Evolutionary conservation across 31 red algal species (phyloP), one percentile per base, ranked within the genome.

Genomic region (Asparagopsis taxiformis): DNA sequence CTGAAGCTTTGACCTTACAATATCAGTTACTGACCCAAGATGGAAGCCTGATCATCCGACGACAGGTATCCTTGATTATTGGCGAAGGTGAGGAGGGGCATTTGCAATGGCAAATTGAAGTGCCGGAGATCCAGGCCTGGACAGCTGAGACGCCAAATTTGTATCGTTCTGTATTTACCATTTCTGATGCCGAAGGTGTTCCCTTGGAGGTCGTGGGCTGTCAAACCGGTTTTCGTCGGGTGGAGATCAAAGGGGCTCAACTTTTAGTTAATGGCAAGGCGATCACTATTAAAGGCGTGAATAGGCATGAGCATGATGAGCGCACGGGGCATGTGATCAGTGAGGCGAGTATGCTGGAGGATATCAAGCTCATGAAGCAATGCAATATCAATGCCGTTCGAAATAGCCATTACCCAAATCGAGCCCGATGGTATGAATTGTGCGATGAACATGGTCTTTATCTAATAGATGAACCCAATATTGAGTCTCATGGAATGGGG

Each of bases 301-400:
- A 77, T 64, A 63, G 72, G 9, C 72, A 77, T 49, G 72, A 77
- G 6, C 60, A 69, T 51, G 15, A 77, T 49, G 30, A 7, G 13
- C 6, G 8, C 36, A 77, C 11, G 7, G 72, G 72, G 23, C 10
- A 77, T 8, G 62, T 49, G 25, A 8, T 30, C 10, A 35, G 13
- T 8, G 9, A 19, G 8, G 72, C 72, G 16, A n/a, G n/a, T 24
- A 23, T 77, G 49, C 20, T 8, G 8, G 62, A 9, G 7, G 72
- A 77, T 15, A 8, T 77, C 10, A 17, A 10, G 13, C 10, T 17
- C 8, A 77, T 77, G 72, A 77, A 77, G 62, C 72, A 25, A 13
- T n/a, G 19, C 25, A 77, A 77, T 62, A 70, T 77, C 54, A 77
- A 77, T 34, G 72, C 72, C 38, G 72, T 77, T 9, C 72, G 72